phyloP scores from a whole-genome alignment of 2,329 filamentous ascomycete genomes.

The Biscogniauxia sp. region DNA sequence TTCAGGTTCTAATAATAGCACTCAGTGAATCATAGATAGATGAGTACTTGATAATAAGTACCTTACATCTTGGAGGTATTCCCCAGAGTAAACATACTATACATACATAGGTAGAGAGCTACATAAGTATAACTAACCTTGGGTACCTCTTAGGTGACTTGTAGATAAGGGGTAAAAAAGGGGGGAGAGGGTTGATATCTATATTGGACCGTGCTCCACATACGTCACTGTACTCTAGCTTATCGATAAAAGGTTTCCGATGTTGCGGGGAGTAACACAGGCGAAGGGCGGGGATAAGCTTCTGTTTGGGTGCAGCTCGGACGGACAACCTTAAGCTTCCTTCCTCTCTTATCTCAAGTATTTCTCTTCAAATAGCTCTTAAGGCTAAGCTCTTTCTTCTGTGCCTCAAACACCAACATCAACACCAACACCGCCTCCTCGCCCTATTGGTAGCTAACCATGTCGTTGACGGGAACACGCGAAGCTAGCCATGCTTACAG shows the following conservation, averaged over 20 bases:
- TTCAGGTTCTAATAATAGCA: no score
- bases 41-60: no score
- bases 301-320: neutral
- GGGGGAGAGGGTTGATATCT: neutral
- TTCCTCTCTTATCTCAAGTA: neutral
- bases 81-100: no score
- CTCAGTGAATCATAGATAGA: no score
- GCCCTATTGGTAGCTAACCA: constrained; percentile 10
- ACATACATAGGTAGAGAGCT: no score
- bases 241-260: neutral
- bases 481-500: constrained; percentile 75
- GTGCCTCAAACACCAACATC: neutral
- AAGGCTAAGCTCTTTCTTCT: neutral
- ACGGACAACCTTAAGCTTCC: neutral
- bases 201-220: neutral
- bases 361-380: neutral
- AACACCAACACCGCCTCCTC: neutral
- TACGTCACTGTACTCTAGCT: neutral
- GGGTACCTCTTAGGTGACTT: no score
- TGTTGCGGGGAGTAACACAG: neutral
- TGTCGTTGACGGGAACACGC: constrained; percentile 36
- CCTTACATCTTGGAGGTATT: no score
- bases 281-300: neutral
- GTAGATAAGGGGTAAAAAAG: neutral
- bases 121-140: no score